Evolutionary conservation across 1,284 basidiomycete genomes (phyloP), one percentile per base, ranked within the genome.

Genomic region (Vanrija sp.): DNA sequence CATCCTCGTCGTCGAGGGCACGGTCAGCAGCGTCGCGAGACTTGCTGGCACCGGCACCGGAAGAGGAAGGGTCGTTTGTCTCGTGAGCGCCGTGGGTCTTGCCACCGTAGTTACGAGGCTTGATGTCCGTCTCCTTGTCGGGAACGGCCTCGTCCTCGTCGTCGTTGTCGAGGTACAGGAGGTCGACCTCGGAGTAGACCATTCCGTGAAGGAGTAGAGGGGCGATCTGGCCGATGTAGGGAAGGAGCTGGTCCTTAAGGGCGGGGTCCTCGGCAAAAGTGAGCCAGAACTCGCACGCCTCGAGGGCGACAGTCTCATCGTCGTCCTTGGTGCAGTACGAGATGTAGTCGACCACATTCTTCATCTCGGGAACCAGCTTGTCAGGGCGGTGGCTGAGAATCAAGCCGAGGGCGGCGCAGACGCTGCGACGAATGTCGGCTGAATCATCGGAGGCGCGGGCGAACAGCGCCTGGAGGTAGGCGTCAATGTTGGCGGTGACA

Each of bases 261-360:
- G 90, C 86, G 15, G 86, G 85, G 69, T 98, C 92, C 75, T 99
- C 96, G 16, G 96, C 93, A 71, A 99, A 98, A 1, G 95, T 97
- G 61, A 99, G 83, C 96, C 96, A 98, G 78, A 99, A 98, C 81
- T 99, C 96, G 82, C 93, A 97, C 14, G 96, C 96, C 78, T 97
- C 94, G 43, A 97, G 81, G 5, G 93, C 92, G 51, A 97, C 92
- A 55, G 86, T 86, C 78, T 96, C 92, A 75, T 98, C 90, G 78
- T 89, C 87, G 81, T 98, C 95, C 76, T 94, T 91, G 10, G 92
- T 98, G 38, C 92, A 97, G 79, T 94, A 98, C 40, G 98, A 83
- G 90, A 99, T 98, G 78, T 97, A 99, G 73, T 97, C 92, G 42
- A 96, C 94, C 44, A 98, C 92, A 67, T 92, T 94, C 49, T 81